phyloP scores from a whole-genome alignment of 164 flowering plant species.

The Vitis vinifera region DNA sequence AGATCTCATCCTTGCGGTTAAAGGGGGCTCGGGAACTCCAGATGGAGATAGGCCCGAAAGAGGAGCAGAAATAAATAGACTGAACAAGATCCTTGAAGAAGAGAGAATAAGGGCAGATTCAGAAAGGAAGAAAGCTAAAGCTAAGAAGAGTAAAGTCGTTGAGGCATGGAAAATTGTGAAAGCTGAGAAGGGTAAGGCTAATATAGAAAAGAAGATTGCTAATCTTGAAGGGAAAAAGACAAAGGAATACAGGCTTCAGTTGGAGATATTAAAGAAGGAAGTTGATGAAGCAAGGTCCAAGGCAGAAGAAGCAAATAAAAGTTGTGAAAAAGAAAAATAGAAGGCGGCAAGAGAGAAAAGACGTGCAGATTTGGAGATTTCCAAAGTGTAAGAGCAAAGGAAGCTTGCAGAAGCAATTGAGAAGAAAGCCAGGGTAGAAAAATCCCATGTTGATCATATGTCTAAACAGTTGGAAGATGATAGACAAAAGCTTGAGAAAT shows the following conservation, averaged over 20 bases:
- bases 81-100: conserved; percentile 44
- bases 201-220: conserved; percentile 42
- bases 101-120: conserved; percentile 43
- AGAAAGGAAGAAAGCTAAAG: conserved; percentile 43
- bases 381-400: conserved; percentile 36
- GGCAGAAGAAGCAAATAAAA: conserved; percentile 36
- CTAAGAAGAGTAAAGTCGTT: conserved; percentile 41
- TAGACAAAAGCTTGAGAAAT: conserved; percentile 20
- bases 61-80: conserved; percentile 41
- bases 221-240: conserved; percentile 40
- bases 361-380: conserved; percentile 30
- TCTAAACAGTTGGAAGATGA: conserved; percentile 26
- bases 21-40: conserved; percentile 7
- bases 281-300: conserved; percentile 33
- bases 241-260: conserved; percentile 42
- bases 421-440: conserved; percentile 27
- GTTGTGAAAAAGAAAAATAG: conserved; percentile 34
- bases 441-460: conserved; percentile 31
- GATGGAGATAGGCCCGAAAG: conserved; percentile 28
- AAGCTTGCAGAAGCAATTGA: conserved; percentile 30
- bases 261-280: conserved; percentile 40
- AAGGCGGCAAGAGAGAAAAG: conserved; percentile 28
- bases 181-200: conserved; percentile 45
- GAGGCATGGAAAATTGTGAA: conserved; percentile 42
- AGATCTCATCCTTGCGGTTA: conserved; percentile 32